A percentile compares a stretch with the other conserved stretches of the same genome.
Conservation (phyloP, 2,329 filamentous ascomycete genomes). For the Colletotrichum sp. region DNA sequence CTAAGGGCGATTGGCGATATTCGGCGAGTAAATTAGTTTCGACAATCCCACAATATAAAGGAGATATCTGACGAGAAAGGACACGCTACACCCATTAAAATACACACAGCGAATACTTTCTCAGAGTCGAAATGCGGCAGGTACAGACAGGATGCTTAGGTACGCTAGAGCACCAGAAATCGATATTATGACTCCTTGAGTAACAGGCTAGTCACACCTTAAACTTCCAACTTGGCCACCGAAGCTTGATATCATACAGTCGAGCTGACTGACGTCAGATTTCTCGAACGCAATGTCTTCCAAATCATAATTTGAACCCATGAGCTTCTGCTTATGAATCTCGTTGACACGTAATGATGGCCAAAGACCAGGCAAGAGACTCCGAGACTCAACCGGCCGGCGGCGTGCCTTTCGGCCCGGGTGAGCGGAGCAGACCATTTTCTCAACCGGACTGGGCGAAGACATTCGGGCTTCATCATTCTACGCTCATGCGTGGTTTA, state of each 20-base stretch:
- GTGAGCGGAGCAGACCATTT: neutral
- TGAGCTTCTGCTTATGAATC: neutral
- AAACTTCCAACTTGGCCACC: too few species aligned
- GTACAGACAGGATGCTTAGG: neutral
- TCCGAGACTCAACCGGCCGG: neutral
- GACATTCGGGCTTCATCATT: neutral
- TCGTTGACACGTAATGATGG: neutral
- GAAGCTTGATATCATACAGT: too few species aligned
- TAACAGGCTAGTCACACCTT: too few species aligned
- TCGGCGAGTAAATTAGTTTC: too few species aligned
- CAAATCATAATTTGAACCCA: neutral
- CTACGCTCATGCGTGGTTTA: too few species aligned
- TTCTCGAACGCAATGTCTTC: neutral
- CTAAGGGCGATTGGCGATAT: too few species aligned
- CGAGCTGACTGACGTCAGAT: neutral
- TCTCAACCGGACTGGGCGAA: neutral
- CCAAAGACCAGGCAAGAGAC: neutral
- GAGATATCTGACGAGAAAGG: neutral
- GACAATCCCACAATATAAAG: neutral
- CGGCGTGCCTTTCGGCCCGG: neutral
- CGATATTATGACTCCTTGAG: too few species aligned
- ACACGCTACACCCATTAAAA: neutral
- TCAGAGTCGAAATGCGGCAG: neutral
- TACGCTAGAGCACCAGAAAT: neutral
- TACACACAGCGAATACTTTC: neutral